Percentiles rank a stretch among this genome's conserved stretches.
phyloP scores from a whole-genome alignment of 768 basidiomycete genomes.

The Phaffia tasmanica region DNA sequence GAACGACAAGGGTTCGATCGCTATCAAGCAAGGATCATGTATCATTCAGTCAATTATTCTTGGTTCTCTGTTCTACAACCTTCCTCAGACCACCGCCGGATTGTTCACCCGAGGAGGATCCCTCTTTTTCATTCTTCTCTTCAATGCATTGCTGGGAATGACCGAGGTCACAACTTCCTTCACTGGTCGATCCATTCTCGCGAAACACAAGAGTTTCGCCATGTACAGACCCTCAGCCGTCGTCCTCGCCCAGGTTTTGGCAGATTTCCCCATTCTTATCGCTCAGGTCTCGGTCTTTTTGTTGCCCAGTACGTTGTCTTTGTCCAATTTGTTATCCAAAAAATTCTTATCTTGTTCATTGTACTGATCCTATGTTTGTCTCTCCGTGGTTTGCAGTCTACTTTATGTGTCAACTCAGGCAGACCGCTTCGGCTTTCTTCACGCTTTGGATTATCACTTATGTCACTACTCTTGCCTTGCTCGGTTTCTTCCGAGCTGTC shows the following conservation, averaged over 20 bases:
- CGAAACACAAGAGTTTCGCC: constrained; percentile 41
- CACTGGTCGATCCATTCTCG: constrained; percentile 56
- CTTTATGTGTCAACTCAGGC: constrained; percentile 9
- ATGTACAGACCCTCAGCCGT: constrained; percentile 43
- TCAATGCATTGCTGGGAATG: constrained; percentile 29
- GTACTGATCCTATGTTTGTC: not conserved
- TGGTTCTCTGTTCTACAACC: constrained; percentile 62
- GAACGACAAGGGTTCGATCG: constrained; percentile 59
- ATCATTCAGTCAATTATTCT: constrained; percentile 54
- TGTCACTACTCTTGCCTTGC: constrained; percentile 24
- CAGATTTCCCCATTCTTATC: constrained; percentile 38
- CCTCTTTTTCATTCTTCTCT: constrained; percentile 50
- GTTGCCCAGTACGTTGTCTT: not conserved
- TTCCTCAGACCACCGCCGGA: constrained; percentile 61
- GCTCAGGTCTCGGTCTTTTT: constrained; percentile 44
- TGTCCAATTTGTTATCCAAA: not conserved
- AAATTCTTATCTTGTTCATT: constrained; percentile 29
- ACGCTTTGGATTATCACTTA: constrained; percentile 26
- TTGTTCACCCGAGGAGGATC: constrained; percentile 80
- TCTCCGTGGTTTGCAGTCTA: not conserved
- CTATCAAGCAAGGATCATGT: constrained; percentile 39
- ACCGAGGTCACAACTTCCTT: constrained; percentile 35
- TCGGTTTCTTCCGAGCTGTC: constrained; percentile 22
- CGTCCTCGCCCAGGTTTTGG: constrained; percentile 37
- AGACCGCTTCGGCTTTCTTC: constrained; percentile 20